phyloP scores from a whole-genome alignment of 192 early-diverging fungal species.

The Polychytrium aggregatum region DNA sequence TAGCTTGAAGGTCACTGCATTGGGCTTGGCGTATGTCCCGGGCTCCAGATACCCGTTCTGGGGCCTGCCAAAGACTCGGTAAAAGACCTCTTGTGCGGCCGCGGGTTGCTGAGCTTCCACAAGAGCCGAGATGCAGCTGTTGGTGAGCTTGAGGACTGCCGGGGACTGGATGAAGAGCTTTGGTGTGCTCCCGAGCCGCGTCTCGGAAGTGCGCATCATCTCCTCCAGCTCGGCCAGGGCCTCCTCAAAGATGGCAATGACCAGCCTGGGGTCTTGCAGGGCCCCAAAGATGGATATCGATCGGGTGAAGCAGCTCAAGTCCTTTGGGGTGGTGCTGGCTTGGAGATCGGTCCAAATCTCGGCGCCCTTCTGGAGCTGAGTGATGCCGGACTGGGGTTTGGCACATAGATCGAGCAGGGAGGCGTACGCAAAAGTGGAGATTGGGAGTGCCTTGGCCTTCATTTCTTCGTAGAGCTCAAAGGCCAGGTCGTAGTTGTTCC shows the following conservation, averaged over 20 bases:
- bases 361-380: conserved; percentile 5
- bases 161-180: too few relatives aligned
- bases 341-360: conserved; percentile 11
- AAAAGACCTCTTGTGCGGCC: neutral
- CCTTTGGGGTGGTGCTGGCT: neutral
- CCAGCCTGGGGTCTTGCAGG: neutral
- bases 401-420: conserved; percentile 6
- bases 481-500: conserved; percentile 9
- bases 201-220: neutral
- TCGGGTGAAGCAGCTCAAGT: neutral
- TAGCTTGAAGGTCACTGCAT: conserved; percentile 4
- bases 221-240: neutral
- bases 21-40: neutral
- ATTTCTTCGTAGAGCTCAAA: conserved; percentile 6
- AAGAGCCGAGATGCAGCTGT: conserved; percentile 6
- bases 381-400: neutral
- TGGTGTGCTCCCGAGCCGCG: neutral
- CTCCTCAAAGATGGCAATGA: neutral
- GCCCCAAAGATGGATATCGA: conserved; percentile 8
- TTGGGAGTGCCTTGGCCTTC: neutral
- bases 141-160: neutral
- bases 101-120: neutral
- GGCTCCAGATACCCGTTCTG: neutral
- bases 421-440: conserved; percentile 4
- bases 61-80: conserved; percentile 2